These are phyloP conservation scores for Aureobasidium uvarum DNA, from an alignment of 2,329 filamentous ascomycete species.

Conservation along the genomic window DNA sequence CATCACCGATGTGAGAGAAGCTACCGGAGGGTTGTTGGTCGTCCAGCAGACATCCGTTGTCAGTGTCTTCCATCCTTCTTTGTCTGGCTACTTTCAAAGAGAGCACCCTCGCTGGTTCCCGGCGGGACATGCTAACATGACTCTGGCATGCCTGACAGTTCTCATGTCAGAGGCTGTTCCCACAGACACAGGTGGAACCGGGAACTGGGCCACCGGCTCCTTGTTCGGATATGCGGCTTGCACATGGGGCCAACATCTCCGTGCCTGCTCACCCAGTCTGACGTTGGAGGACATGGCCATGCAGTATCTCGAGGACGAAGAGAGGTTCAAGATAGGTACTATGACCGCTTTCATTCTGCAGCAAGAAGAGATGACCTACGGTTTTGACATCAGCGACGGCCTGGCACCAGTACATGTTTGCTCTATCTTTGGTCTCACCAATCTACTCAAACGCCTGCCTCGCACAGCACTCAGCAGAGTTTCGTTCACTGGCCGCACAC, in stretches of 20 bases:
- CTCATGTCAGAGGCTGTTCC: background rate
- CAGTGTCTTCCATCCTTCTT: background rate
- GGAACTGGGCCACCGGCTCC: background rate
- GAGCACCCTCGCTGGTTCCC: background rate
- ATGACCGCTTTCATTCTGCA: background rate
- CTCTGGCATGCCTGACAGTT: background rate
- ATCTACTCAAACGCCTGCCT: background rate
- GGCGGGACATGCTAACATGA: background rate
- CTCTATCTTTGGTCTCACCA: background rate
- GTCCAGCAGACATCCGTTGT: background rate
- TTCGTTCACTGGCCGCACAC: background rate
- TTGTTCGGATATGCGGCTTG: background rate
- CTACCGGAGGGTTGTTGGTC: background rate
- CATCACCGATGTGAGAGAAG: background rate
- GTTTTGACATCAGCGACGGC: background rate
- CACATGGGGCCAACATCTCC: background rate
- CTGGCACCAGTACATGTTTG: background rate
- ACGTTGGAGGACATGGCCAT: background rate
- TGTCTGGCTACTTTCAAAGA: background rate
- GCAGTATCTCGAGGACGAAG: background rate
- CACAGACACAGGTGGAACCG: background rate
- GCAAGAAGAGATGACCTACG: background rate
- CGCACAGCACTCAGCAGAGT: background rate
- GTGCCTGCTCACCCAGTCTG: background rate
- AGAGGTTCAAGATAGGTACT: background rate